Evolutionary conservation across 805 yeast genomes (phyloP), one percentile per base, ranked within the genome.

Genomic region (Monosporozyma unispora): DNA sequence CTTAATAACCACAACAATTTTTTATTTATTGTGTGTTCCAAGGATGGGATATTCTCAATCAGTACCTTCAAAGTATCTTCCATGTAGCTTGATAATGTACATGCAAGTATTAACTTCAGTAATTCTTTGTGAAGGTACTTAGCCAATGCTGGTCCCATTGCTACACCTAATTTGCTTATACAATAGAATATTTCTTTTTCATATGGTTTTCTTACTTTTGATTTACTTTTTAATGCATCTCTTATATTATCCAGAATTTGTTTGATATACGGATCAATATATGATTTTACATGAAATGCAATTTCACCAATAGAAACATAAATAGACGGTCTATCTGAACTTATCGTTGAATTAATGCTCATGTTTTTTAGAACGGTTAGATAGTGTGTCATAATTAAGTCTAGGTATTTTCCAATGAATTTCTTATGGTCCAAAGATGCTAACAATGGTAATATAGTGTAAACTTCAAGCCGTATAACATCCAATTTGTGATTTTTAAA

Each of bases 111-210:
- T 67, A 86, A 74, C 55, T 84, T 90, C 47, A 91, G 69, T 21
- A 91, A 75, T 58, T 87, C 95, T 53, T 83, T 77, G 54, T 88
- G 90, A 49, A 93, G 70, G 62, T 87, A 89, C 61, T 91, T 93
- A 0, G 96, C 87, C 49, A 91, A 71, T 0, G 96, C 95, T 11
- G 96, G 95, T 0, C 97, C 97, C 14, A 91, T 87, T 0, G 98
- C 91, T 23, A 77, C 76, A 0, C 96, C 90, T 35, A 93, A 69
- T 67, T 87, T 85, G 0, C 95, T 87, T 42, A 91, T 75, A 63
- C 98, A 93, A 57, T 85, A 87, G 59, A 90, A 91, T 19, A 91
- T 79, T 1, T 96, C 89, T 0, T 87, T 84, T 55, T 87, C 95
- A 42, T 84, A 80, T 45, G 84, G 89, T 60, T 80, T 83, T 51